These are phyloP conservation scores for Canna indica DNA, from an alignment of 176 grass and related monocot species.

Conservation along the genomic window DNA sequence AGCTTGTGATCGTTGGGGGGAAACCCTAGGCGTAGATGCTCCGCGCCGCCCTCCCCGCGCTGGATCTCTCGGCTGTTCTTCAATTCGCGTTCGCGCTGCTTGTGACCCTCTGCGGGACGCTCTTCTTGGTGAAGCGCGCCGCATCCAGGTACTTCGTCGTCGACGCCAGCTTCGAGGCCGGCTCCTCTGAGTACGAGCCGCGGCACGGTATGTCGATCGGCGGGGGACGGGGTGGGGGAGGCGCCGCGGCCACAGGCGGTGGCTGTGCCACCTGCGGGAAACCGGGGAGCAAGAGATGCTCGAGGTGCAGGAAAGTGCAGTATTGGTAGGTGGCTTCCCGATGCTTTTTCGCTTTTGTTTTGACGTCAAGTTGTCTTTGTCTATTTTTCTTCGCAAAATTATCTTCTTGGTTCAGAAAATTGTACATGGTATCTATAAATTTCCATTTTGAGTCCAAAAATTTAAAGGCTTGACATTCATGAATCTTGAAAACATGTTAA, in stretches of 20 bases:
- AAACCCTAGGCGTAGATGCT: conserved; percentile 49
- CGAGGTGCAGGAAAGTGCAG: conserved; percentile 63
- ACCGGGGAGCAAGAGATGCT: conserved; percentile 50
- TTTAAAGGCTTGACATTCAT: not conserved
- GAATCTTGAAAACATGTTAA: not conserved
- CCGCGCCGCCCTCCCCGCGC: conserved; percentile 28
- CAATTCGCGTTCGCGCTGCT: conserved; percentile 39
- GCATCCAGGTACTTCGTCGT: conserved; percentile 84
- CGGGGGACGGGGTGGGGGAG: conserved; percentile 19
- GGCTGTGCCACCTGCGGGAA: conserved; percentile 49
- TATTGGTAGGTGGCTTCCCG: conserved; percentile 56
- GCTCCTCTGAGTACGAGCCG: conserved; percentile 29
- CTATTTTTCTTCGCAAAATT: not conserved
- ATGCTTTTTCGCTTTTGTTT: not conserved
- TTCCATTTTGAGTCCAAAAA: too few relatives aligned
- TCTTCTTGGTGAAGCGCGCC: conserved; percentile 45
- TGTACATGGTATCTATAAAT: not conserved
- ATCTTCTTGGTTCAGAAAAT: not conserved
- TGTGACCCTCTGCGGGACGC: conserved; percentile 32
- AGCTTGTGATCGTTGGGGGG: not conserved
- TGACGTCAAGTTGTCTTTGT: not conserved
- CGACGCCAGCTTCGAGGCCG: conserved; percentile 39
- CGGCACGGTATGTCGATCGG: conserved; percentile 38
- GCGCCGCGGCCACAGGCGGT: conserved; percentile 1
- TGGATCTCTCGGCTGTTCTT: conserved; percentile 60